Percentiles rank a stretch among this genome's conserved stretches.
Evolutionary conservation across 371 early-diverging fungal species (phyloP).

Genomic region (Entomophthora muscae): DNA sequence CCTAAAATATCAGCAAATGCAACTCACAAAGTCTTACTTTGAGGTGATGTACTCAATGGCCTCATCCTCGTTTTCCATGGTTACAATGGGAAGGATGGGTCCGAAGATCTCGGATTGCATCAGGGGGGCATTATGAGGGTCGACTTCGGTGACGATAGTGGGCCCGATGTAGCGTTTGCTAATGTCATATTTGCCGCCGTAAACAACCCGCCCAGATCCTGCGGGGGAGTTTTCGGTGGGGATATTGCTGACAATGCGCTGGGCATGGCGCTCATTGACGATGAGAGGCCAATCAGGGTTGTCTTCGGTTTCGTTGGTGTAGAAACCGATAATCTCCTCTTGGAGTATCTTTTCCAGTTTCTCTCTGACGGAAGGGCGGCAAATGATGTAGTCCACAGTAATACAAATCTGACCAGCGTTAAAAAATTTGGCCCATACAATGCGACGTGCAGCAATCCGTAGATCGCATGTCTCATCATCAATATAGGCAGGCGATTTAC

Average conservation of each 20-base stretch:
- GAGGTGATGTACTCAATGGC: constrained; percentile 43
- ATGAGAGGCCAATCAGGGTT: constrained; percentile 46
- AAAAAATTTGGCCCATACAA: constrained; percentile 64
- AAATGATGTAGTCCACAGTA: constrained; percentile 69
- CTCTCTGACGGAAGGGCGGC: constrained; percentile 16
- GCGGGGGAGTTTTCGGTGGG: constrained; percentile 15
- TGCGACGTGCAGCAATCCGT: constrained; percentile 41
- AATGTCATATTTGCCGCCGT: constrained; percentile 35
- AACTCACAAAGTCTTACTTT: neutral
- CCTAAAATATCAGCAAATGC: constrained; percentile 18
- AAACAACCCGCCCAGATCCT: constrained; percentile 26
- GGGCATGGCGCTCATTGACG: constrained; percentile 47
- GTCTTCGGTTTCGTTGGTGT: constrained; percentile 25
- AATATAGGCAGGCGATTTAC: constrained; percentile 69
- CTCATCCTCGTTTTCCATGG: constrained; percentile 44
- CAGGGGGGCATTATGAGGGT: constrained; percentile 22
- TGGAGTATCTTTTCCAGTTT: constrained; percentile 29
- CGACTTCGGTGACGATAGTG: constrained; percentile 37
- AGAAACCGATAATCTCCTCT: constrained; percentile 27
- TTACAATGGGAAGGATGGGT: constrained; percentile 71
- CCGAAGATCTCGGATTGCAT: constrained; percentile 72
- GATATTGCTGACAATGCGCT: constrained; percentile 42
- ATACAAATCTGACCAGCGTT: constrained; percentile 79
- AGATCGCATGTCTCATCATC: constrained; percentile 38
- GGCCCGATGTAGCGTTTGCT: constrained; percentile 43